A percentile compares a stretch with the other conserved stretches of the same genome.
These are phyloP conservation scores for Paraphaeosphaeria minitans DNA, from an alignment of 2,329 filamentous ascomycete species.

Conservation along the genomic window DNA sequence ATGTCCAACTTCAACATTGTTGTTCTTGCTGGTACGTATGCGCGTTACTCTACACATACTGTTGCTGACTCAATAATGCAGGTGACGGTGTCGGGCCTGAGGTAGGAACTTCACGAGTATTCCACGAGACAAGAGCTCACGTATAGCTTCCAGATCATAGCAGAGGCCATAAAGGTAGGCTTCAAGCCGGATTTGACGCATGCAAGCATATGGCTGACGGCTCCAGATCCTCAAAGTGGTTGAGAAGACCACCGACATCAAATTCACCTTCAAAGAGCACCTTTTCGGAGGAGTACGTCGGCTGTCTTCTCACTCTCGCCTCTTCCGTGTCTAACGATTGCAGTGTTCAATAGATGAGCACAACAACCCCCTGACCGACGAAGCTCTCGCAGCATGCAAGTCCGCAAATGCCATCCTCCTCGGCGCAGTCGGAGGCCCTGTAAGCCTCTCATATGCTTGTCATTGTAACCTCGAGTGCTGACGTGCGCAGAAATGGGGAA, in stretches of 20 bases:
- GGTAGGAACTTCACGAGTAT: conserved; percentile 31
- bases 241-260: conserved; percentile 73
- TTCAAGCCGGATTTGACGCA: neutral
- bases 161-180: conserved; percentile 81
- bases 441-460: conserved; percentile 43
- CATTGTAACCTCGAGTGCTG: conserved; percentile 10
- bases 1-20: conserved; percentile 52
- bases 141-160: conserved; percentile 66
- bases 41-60: neutral
- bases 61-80: conserved; percentile 26
- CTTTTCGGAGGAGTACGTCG: conserved; percentile 84
- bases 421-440: conserved; percentile 91
- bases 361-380: conserved; percentile 78
- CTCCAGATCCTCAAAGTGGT: conserved; percentile 76
- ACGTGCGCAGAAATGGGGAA: conserved; percentile 79
- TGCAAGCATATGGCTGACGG: conserved; percentile 13
- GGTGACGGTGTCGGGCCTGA: conserved; percentile 51
- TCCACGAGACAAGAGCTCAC: conserved; percentile 23
- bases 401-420: conserved; percentile 87
- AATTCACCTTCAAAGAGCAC: conserved; percentile 90
- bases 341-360: conserved; percentile 87
- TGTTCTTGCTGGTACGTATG: conserved; percentile 46
- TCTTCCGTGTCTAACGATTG: conserved; percentile 8
- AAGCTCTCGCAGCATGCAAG: conserved; percentile 82
- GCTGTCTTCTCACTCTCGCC: neutral